phyloP scores from a whole-genome alignment of 1,284 basidiomycete species.

The Ustilago curta region DNA sequence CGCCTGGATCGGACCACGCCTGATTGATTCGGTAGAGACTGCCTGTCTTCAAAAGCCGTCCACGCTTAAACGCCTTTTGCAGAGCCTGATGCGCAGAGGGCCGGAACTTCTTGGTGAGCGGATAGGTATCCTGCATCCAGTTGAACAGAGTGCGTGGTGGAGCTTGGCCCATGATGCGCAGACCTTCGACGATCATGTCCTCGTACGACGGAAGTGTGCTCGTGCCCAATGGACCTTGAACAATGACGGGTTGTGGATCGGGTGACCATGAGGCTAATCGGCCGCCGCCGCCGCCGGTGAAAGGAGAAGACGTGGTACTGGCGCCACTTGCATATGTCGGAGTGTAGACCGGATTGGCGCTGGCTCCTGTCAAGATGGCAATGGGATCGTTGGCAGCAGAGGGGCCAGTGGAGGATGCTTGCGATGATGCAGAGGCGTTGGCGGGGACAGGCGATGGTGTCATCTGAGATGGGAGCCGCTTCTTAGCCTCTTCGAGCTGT shows the following conservation, averaged over 20 bases:
- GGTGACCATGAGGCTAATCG: slow-evolving; percentile 36
- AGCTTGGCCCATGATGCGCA: slow-evolving; percentile 55
- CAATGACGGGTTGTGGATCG: slow-evolving; percentile 42
- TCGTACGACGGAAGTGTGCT: slow-evolving; percentile 64
- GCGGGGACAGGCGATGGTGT: slow-evolving; percentile 9
- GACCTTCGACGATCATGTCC: slow-evolving; percentile 64
- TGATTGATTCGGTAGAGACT: slow-evolving; percentile 65
- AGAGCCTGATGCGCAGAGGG: slow-evolving; percentile 67
- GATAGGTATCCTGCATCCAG: slow-evolving; percentile 65
- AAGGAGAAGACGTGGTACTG: not conserved
- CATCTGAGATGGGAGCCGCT: slow-evolving; percentile 15
- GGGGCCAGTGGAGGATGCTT: not conserved
- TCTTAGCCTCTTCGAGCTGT: slow-evolving; percentile 47
- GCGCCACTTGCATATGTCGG: slow-evolving; percentile 21
- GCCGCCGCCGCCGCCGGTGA: not conserved
- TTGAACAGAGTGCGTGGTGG: slow-evolving; percentile 61
- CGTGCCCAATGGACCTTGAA: slow-evolving; percentile 49
- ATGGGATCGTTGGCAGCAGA: slow-evolving; percentile 30
- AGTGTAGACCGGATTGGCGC: slow-evolving; percentile 42
- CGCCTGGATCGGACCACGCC: slow-evolving; percentile 57
- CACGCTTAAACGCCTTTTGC: slow-evolving; percentile 66
- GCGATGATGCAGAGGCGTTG: slow-evolving; percentile 10
- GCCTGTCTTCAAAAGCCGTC: slow-evolving; percentile 64
- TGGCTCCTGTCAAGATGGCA: slow-evolving; percentile 47
- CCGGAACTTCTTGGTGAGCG: slow-evolving; percentile 66